Evolutionary conservation across 225 moss, liverwort and hornwort genomes (phyloP).

Genomic region (Polytrichum commune): DNA sequence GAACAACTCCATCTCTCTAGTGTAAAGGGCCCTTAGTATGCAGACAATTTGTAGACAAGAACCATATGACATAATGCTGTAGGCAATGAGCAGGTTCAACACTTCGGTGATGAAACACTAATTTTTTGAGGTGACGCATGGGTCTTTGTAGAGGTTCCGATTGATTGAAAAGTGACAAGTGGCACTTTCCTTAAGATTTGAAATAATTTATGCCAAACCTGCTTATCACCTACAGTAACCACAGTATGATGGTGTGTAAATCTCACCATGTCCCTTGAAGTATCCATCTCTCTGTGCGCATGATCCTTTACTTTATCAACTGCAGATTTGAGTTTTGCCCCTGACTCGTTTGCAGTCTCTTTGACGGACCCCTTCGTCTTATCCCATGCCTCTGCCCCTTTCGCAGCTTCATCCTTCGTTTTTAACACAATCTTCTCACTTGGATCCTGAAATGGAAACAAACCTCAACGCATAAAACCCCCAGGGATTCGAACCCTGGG

Average conservation of each 20-base stretch:
- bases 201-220: background rate
- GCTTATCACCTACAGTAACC: background rate
- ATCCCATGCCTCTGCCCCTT: background rate
- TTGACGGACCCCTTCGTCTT: slow-evolving; percentile 1
- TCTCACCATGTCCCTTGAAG: slow-evolving; percentile 4
- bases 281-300: slow-evolving; percentile 2
- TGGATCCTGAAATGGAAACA: slow-evolving; percentile 1
- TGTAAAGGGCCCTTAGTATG: no score
- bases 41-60: no score
- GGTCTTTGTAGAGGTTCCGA: no score
- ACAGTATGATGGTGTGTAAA: background rate
- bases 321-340: background rate
- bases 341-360: slow-evolving; percentile 1
- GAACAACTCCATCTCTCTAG: no score
- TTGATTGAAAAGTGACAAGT: background rate
- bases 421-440: slow-evolving; percentile 2
- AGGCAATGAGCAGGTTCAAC: no score
- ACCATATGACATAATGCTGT: no score
- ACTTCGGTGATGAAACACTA: no score
- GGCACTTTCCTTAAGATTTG: background rate
- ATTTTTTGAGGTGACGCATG: no score
- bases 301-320: background rate
- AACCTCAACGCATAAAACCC: no score
- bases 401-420: background rate
- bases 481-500: no score